Conservation (phyloP, 176 grass and related monocot genomes). For the bread wheat (Triticum aestivum) region IWGSC_CS_RefSeq_v2.1 NC_057804.1:651636951-651637450, state of each 20-base stretch:
- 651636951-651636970: too few species aligned
- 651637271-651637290: not conserved
- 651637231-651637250: too few species aligned
- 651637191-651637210: not conserved
- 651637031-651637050: too few species aligned
- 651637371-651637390: not conserved
- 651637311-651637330: constrained; percentile 6
- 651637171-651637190: constrained; percentile 7
- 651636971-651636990: too few species aligned
- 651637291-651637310: constrained; percentile 32
- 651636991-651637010: too few species aligned
- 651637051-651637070: constrained; percentile 31
- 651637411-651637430: too few species aligned
- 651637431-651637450: not conserved
- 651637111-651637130: constrained; percentile 42
- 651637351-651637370: constrained; percentile 38
- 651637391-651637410: not conserved
- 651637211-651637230: too few species aligned
- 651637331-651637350: constrained; percentile 11
- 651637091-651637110: constrained; percentile 35
- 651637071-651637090: constrained; percentile 41
- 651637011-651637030: too few species aligned
- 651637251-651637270: not conserved
- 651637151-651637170: not conserved
- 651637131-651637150: constrained; percentile 29